Evolutionary conservation across 208 protist genomes (phyloP), one percentile per base, ranked within the genome.

Genomic region (Giardia muris): DNA sequence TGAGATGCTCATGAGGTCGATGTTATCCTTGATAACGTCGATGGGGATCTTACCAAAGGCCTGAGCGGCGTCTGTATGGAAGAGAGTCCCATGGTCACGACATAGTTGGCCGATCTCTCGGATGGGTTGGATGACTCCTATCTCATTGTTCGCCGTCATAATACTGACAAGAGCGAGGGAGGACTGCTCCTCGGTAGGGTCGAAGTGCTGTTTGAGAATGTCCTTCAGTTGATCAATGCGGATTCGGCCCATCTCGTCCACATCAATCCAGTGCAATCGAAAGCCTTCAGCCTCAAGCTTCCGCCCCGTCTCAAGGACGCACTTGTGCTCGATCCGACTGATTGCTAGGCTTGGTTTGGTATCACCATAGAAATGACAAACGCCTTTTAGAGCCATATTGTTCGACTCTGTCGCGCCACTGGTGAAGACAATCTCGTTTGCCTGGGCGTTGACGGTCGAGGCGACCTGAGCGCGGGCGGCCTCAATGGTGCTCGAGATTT

Each of bases 401-500:
- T 93, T 93, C 1, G 92, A 93, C 45, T 93, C 92, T 3, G 92
- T 93, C 2, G 92, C 92, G 47, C 92, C 92, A 2, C 22, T 86
- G 1, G 92, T 93, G 92, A 93, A 93, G 0, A 93, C 76, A 43
- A 99, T 96, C 92, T 99, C 98, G 93, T 98, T 98, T 2, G 97
- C 93, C 92, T 96, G 96, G 1, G 97, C 97, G 0, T 96, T 96
- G 92, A 99, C 98, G 46, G 99, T 93, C 0, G 93, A 76, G 0
- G 96, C 95, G 0, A 97, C 93, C n/a, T 95, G 46, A 91, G 94
- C 94, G 86, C 98, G 95, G 22, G 98, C 98, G 91, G 94, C 95
- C 93, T 99, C 98, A 4, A 99, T 97, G 0, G 96, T 96, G 45
- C 96, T 95, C 92, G 97, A 96, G 0, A 97, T 93, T 47, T 95